phyloP scores from a whole-genome alignment of 768 basidiomycete genomes.

The Cystofilobasidium capitatum region DNA sequence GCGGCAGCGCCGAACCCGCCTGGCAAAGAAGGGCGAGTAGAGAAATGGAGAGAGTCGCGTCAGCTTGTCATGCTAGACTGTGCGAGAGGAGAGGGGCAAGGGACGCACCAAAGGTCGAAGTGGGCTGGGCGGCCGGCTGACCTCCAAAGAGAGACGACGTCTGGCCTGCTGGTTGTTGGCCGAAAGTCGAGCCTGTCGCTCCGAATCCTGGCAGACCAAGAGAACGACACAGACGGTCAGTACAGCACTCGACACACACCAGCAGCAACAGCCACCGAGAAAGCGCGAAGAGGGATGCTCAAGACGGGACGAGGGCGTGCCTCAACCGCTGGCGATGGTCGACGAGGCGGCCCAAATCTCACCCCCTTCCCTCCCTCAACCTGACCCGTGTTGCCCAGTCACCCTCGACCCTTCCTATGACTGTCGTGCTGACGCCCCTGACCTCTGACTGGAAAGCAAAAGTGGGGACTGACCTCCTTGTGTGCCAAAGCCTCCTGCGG shows the following conservation, averaged over 20 bases:
- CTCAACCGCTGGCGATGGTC: not conserved
- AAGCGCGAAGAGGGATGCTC: too few relatives aligned
- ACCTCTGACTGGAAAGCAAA: too few relatives aligned
- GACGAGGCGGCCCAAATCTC: too few relatives aligned
- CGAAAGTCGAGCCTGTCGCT: constrained; percentile 8
- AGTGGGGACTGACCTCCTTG: constrained; percentile 6
- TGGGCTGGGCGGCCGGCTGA: not conserved
- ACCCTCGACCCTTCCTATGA: too few relatives aligned
- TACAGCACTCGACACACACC: too few relatives aligned
- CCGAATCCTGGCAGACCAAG: constrained; percentile 13
- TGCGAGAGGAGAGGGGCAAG: not conserved
- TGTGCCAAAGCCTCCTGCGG: constrained; percentile 16
- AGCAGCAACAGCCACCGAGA: too few relatives aligned
- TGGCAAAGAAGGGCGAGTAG: not conserved
- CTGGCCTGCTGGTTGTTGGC: constrained; percentile 19
- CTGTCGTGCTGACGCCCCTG: too few relatives aligned
- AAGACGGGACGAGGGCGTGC: too few relatives aligned
- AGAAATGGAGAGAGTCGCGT: not conserved
- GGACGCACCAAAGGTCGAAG: constrained; percentile 19
- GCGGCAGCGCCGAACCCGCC: constrained; percentile 20
- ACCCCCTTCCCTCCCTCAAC: too few relatives aligned
- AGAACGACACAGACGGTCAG: too few relatives aligned
- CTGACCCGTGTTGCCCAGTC: too few relatives aligned
- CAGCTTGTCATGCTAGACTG: not conserved
- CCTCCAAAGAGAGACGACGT: constrained; percentile 23